Evolutionary conservation across 345 rosid species (phyloP).

Genomic region (Acer negundo): DNA sequence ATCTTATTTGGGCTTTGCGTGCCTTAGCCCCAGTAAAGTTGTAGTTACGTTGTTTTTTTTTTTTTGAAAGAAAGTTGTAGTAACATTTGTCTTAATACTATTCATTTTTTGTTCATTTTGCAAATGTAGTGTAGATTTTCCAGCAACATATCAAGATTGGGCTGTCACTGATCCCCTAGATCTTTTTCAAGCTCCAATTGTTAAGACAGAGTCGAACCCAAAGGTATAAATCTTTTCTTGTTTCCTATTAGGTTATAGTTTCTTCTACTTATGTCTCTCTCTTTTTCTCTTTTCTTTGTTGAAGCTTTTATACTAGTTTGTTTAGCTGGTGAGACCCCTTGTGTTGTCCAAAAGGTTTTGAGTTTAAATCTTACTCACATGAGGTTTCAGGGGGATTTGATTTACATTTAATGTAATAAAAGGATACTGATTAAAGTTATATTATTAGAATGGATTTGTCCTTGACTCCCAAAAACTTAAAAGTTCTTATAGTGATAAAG

Average conservation of each 20-base stretch:
- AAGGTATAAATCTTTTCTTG: constrained; percentile 45
- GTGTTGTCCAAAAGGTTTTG: neutral
- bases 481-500: neutral
- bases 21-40: neutral
- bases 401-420: neutral
- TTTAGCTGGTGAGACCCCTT: neutral
- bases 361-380: neutral
- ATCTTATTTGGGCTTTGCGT: neutral
- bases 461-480: neutral
- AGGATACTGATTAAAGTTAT: neutral
- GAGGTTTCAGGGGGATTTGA: neutral
- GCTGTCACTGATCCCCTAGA: constrained; percentile 60
- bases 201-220: constrained; percentile 77
- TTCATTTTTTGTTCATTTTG: constrained; percentile 19
- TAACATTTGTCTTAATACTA: constrained; percentile 15
- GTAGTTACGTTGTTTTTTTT: constrained; percentile 1
- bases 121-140: constrained; percentile 89
- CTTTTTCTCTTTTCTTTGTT: neutral
- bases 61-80: neutral
- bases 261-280: neutral
- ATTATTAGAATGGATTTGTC: neutral
- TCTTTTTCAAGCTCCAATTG: constrained; percentile 76
- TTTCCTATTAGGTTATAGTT: neutral
- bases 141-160: constrained; percentile 80
- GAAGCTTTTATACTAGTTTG: constrained; percentile 7